Conservation (phyloP, 2,329 filamentous ascomycete species). For the Diaporthe aspalathi region DNA sequence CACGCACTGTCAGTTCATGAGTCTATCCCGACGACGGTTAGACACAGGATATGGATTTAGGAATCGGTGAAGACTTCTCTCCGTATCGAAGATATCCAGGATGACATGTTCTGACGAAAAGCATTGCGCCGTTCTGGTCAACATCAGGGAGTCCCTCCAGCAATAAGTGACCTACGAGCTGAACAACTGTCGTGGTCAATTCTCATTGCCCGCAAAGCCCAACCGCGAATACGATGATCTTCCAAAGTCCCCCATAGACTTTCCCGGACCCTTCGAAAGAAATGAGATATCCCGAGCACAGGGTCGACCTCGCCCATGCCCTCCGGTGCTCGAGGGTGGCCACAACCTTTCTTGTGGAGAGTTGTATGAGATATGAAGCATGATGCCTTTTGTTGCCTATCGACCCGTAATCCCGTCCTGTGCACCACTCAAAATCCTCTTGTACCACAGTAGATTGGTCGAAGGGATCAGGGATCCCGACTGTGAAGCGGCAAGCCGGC, state of each 20-base stretch:
- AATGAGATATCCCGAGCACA: neutral
- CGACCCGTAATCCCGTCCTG: neutral
- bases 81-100: neutral
- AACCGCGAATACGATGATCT: constrained; percentile 27
- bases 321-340: constrained; percentile 13
- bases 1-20: neutral
- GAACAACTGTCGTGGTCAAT: neutral
- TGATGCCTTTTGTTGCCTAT: neutral
- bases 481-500: constrained; percentile 1
- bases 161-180: neutral
- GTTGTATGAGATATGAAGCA: constrained; percentile 18
- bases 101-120: neutral
- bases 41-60: neutral
- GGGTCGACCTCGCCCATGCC: neutral
- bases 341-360: constrained; percentile 5
- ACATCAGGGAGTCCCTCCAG: neutral
- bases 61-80: neutral
- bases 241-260: constrained; percentile 23
- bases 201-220: constrained; percentile 14
- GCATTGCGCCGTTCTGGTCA: neutral
- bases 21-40: neutral
- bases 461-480: neutral
- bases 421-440: constrained; percentile 30
- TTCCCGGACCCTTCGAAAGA: constrained; percentile 10
- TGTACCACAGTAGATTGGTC: neutral